Base-by-base conservation (phyloP, 768 basidiomycete species). In the Calocybe cyanea region DNA sequence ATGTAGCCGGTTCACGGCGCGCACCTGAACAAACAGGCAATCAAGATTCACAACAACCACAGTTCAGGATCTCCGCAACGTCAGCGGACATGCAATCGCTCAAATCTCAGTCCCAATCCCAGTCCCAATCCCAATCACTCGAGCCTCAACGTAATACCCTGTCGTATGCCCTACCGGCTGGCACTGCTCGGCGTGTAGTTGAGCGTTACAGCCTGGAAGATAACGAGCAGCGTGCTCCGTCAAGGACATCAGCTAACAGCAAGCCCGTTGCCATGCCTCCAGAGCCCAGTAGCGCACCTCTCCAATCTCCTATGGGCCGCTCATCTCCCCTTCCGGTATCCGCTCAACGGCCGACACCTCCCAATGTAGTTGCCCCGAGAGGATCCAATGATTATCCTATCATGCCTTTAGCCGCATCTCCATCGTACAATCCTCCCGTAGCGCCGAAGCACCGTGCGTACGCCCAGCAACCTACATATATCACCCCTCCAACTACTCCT, bases 391-490 rank as follows among this genome's bases (percentile, higher is more conserved):
- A 64, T 25, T 62, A 75, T 15, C 73, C 80, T 31, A 73, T 76
- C 42, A 78, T 81, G 58, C 78, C 79, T 23, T 63, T 84, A 36
- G 75, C 80, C 17, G 73, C 78, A 10, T 75, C 78, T 11, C 79
- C 79, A 43, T 69, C 74, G 13, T 83, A 83, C 59, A 70, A 70
- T 24, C 80, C 83, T 17, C 80, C 85, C 31, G 72, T 88, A 38
- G 79, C 87, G 1, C 72, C 83, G 0, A 83, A 71, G 44, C 77
- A 80, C 45, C 81, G 86, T 45, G 84, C 76, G 6, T 81, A 75
- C 58, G 72, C 85, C 1, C 85, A 86, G 43, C 85, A 86, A 45
- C 87, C 87, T n/a, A 87, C 81, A 1, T 87, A 80, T 54, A 81
- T 88, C 53, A 83, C 76, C 4, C 81, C 81, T 35, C 58, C 67